Evolutionary conservation across 108 stramenopile genomes (phyloP), one percentile per base, ranked within the genome.

Genomic region (Cyclostephanos tholiformis): DNA sequence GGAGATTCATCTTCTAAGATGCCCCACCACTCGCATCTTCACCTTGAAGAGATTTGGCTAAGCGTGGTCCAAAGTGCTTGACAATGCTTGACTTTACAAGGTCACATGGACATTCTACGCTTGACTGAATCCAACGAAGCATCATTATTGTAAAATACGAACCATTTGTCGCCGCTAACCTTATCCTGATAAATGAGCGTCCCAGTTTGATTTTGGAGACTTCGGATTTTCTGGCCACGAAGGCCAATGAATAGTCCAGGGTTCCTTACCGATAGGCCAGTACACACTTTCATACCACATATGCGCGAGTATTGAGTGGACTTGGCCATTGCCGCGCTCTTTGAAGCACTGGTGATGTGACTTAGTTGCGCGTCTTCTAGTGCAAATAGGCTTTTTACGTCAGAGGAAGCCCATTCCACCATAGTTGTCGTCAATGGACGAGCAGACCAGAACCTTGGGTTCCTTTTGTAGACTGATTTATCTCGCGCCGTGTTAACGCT

Each of bases 371-470:
- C 65, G 32, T 65, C 38, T 22, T 71, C 75, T 5, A 62, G 19
- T 20, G 30, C n/a, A 17, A 62, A 44, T n/a, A 62, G 38, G 10
- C 23, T 44, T 36, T 19, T 38, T 20, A 62, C 61, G 38, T 62
- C 61, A 9, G 29, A 29, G 7, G 50, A 55, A 11, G 80, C 69
- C 75, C 80, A 76, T 23, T 65, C 67, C 12, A 74, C 71, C 78
- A 80, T 80, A 20, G 27, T 60, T 22, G 67, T 29, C 13, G 66
- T 74, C 29, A 79, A 27, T 0, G 73, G 78, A 50, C 74, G 72
- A 19, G 77, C 59, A 39, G 56, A 63, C 78, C 78, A 83, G 52
- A 80, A 83, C 22, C 10, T 57, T 32, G 82, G 82, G 55, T 83
- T 75, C 14, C 7, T 10, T 27, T 71, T 79, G 74, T 80, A 83